Evolutionary conservation across 2,329 filamentous ascomycete species (phyloP).

Genomic region (Alternaria arborescens): DNA sequence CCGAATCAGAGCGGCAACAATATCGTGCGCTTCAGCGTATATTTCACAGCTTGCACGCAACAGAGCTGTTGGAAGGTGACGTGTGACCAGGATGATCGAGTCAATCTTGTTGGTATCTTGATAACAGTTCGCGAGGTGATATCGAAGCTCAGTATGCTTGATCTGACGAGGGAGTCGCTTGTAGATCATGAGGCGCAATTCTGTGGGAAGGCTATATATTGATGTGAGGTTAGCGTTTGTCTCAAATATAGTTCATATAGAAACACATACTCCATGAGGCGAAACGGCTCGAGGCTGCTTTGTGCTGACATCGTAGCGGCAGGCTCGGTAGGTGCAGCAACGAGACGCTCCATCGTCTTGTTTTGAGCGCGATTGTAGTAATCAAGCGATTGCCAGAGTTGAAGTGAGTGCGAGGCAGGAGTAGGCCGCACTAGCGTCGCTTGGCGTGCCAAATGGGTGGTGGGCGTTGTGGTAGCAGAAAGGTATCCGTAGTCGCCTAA

Average conservation of each 20-base stretch:
- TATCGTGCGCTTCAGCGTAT: not conserved
- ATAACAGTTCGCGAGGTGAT: not conserved
- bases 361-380: not conserved
- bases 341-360: not conserved
- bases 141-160: not conserved
- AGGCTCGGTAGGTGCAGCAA: not conserved
- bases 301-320: not conserved
- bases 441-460: not conserved
- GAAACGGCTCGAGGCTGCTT: not conserved
- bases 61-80: not conserved
- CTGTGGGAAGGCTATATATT: not conserved
- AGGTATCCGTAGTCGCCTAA: not conserved
- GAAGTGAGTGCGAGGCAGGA: not conserved
- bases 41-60: not conserved
- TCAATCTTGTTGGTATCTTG: not conserved
- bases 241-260: not conserved
- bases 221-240: not conserved
- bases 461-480: not conserved
- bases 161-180: not conserved
- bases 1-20: not conserved
- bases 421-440: not conserved
- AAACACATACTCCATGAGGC: not conserved
- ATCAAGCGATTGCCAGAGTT: not conserved
- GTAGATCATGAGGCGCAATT: not conserved
- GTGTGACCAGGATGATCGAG: not conserved